These are phyloP conservation scores for Phytophthora ramorum DNA, from an alignment of 352 stramenopile genomes.

Conservation along the genomic window DNA sequence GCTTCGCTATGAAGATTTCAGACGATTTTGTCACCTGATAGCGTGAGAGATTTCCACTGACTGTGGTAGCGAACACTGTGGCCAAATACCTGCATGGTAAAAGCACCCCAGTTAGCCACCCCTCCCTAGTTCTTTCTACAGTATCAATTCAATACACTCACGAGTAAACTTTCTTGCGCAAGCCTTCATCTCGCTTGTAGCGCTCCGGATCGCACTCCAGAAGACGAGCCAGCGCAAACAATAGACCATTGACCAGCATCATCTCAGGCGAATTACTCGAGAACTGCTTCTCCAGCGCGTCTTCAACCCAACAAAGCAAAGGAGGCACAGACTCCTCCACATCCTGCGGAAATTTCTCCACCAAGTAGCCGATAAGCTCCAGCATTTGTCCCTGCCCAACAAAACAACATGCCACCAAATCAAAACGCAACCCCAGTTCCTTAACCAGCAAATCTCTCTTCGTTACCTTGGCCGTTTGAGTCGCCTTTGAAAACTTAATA, in stretches of 20 bases:
- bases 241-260: conserved; percentile 74
- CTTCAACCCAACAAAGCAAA: conserved; percentile 74
- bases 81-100: conserved; percentile 56
- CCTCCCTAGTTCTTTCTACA: background rate
- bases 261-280: conserved; percentile 67
- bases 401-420: conserved; percentile 9
- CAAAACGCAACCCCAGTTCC: background rate
- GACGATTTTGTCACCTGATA: conserved; percentile 76
- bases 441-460: background rate
- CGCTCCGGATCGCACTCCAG: conserved; percentile 59
- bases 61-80: conserved; percentile 64
- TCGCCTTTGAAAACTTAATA: conserved; percentile 76
- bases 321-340: conserved; percentile 33
- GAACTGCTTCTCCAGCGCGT: conserved; percentile 80
- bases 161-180: conserved; percentile 73
- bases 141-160: conserved; percentile 29
- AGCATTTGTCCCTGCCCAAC: conserved; percentile 57
- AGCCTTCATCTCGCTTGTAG: conserved; percentile 44
- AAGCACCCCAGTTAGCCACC: conserved; percentile 7
- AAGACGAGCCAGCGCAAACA: conserved; percentile 66
- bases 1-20: conserved; percentile 57
- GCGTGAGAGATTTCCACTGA: conserved; percentile 64
- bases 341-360: conserved; percentile 55
- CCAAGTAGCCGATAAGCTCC: conserved; percentile 65
- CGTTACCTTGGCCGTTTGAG: conserved; percentile 68